Evolutionary conservation across 805 yeast genomes (phyloP), one percentile per base, ranked within the genome.

Genomic region (Candida khao-thaluensis): DNA sequence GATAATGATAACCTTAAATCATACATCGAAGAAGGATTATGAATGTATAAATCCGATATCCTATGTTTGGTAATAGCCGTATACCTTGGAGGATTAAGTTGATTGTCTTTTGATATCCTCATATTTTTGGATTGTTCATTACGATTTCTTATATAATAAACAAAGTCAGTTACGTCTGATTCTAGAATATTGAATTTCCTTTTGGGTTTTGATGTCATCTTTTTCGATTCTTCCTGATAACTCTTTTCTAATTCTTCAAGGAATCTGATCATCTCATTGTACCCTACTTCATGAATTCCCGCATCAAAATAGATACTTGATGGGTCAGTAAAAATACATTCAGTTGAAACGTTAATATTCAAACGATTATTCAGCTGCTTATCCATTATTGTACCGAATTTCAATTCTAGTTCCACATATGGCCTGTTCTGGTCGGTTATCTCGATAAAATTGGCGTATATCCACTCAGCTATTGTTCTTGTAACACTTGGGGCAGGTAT

Each of bases 391-490:
- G 78, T 69, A 4, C 95, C 95, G 49, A 82, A 76, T 54, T 85
- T 85, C 53, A 83, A 66, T 61, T 85, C 95, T 50, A 85, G 61
- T 64, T 85, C 95, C 20, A 85, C 69, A 44, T 54, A 51, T 51
- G 68, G 76, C 16, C 81, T 69, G 51, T 71, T 74, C 28, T 76
- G 76, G 16, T 64, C 66, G 27, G 78, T 75, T 27, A 86, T 73
- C 23, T 85, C 85, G 31, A 72, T 72, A 33, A 88, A 70, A 46
- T 85, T 82, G 14, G 95, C 89, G 69, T 84, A 89, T 7, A 90
- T 72, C 97, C 97, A 90, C 50, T 83, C 87, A 16, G 93, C 84
- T 5, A 90, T 79, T 23, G 85, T 78, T 53, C 90, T 77, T 5
- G 90, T 84, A 42, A 86, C 69, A 51, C 87, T 91, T 53, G 87